A percentile compares a stretch with the other conserved stretches of the same genome.
Conservation (phyloP, 495 filamentous ascomycete species). For the Letharia columbiana region DNA sequence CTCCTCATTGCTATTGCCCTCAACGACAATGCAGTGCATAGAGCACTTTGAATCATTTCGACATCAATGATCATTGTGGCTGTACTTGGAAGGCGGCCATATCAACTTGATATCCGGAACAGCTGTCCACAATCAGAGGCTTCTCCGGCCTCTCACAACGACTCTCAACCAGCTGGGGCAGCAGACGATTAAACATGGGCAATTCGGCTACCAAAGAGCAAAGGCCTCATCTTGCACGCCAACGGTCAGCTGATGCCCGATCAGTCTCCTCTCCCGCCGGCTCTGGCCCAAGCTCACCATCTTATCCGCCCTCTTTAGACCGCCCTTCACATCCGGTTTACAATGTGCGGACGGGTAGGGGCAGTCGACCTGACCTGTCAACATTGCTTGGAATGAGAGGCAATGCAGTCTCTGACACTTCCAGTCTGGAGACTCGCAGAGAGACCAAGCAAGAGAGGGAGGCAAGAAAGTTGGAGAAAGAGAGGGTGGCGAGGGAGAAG, state of each 20-base stretch:
- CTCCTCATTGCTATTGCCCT: neutral
- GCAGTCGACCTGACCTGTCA: constrained; percentile 49
- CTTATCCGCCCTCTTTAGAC: constrained; percentile 23
- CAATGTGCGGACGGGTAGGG: constrained; percentile 35
- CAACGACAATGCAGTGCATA: neutral
- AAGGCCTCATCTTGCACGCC: constrained; percentile 31
- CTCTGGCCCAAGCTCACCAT: constrained; percentile 23
- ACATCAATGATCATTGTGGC: neutral
- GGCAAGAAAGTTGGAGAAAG: constrained; percentile 73
- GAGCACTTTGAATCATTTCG: neutral
- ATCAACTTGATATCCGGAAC: neutral
- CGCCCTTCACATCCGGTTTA: constrained; percentile 23
- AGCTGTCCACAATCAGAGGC: neutral
- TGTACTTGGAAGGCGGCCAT: neutral
- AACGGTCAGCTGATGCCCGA: constrained; percentile 23
- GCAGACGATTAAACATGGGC: constrained; percentile 36
- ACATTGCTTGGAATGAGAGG: constrained; percentile 43
- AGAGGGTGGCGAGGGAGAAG: constrained; percentile 59
- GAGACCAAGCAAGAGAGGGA: constrained; percentile 92
- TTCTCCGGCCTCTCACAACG: neutral
- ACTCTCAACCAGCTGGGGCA: neutral
- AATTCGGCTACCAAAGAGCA: constrained; percentile 55
- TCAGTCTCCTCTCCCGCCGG: constrained; percentile 18
- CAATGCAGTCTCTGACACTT: constrained; percentile 36
- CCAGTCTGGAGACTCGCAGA: constrained; percentile 47